Evolutionary conservation across 495 filamentous ascomycete genomes (phyloP).

Genomic region (Saxophila tyrrhenica): DNA sequence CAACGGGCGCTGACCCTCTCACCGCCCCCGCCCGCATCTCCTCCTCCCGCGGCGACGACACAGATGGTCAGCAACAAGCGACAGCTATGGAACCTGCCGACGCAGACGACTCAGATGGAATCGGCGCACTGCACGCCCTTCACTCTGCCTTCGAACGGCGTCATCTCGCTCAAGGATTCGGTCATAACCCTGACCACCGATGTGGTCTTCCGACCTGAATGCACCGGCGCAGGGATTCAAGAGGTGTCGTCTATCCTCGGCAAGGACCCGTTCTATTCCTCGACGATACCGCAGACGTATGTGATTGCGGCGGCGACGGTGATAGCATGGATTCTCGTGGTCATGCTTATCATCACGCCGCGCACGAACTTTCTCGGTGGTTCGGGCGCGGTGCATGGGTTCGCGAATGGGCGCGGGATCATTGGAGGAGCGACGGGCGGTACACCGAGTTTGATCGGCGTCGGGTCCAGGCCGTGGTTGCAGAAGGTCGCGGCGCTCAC

Average conservation of each 20-base stretch:
- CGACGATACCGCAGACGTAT: constrained; percentile 80
- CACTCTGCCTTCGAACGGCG: constrained; percentile 28
- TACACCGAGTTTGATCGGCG: constrained; percentile 60
- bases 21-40: background rate
- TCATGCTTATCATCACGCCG: constrained; percentile 86
- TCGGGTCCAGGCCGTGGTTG: constrained; percentile 89
- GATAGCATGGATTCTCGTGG: constrained; percentile 84
- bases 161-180: constrained; percentile 24
- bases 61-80: background rate
- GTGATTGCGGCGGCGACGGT: constrained; percentile 84
- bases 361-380: constrained; percentile 82
- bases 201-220: constrained; percentile 31
- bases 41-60: background rate
- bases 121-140: constrained; percentile 30
- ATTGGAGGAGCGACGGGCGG: constrained; percentile 60
- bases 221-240: constrained; percentile 18
- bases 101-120: background rate
- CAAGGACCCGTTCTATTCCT: constrained; percentile 83
- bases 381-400: constrained; percentile 31
- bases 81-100: constrained; percentile 15
- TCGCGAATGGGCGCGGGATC: constrained; percentile 59
- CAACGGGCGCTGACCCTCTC: background rate
- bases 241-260: constrained; percentile 36
- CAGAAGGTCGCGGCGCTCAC: constrained; percentile 88
- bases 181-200: constrained; percentile 29